phyloP scores from a whole-genome alignment of 2,329 filamentous ascomycete genomes.

The Neonectria punicea region DNA sequence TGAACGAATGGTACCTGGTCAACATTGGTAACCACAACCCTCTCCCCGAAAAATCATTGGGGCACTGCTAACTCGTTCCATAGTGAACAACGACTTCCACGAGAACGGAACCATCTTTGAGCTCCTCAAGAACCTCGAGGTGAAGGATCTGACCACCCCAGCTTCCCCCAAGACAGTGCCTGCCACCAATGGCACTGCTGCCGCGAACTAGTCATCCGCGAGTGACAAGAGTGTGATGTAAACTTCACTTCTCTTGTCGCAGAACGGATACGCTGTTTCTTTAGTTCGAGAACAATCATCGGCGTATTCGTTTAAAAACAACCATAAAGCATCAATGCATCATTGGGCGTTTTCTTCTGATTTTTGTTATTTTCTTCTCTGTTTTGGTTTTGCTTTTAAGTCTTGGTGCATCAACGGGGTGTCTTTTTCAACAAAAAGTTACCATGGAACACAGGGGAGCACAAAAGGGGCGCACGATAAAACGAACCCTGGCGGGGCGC shows the following conservation, averaged over 20 bases:
- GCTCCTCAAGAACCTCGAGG: conserved; percentile 81
- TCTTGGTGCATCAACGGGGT: conserved; percentile 43
- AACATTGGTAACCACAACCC: conserved; percentile 80
- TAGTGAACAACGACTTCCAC: conserved; percentile 98
- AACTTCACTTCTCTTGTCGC: background rate
- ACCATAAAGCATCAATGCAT: conserved; percentile 23
- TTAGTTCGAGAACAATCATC: conserved; percentile 10
- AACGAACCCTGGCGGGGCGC: conserved; percentile 41
- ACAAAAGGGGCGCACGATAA: conserved; percentile 38
- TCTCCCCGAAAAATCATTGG: conserved; percentile 10
- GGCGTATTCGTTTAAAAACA: conserved; percentile 22
- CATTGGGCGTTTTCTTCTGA: conserved; percentile 27
- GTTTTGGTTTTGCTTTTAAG: conserved; percentile 18
- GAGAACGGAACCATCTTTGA: conserved; percentile 83
- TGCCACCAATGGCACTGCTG: conserved; percentile 27
- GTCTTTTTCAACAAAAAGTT: conserved; percentile 57
- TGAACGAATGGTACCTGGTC: conserved; percentile 92
- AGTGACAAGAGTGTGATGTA: background rate
- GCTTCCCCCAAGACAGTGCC: conserved; percentile 41
- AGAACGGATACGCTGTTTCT: conserved; percentile 10
- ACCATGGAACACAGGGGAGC: conserved; percentile 46
- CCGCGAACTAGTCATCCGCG: conserved; percentile 29
- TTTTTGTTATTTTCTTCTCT: conserved; percentile 25
- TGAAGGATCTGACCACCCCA: conserved; percentile 68
- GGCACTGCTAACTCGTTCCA: conserved; percentile 1